A percentile compares a stretch with the other conserved stretches of the same genome.
These are phyloP conservation scores for Lycium ferocissimum DNA, from an alignment of 257 asterid species.

Conservation along the genomic window DNA sequence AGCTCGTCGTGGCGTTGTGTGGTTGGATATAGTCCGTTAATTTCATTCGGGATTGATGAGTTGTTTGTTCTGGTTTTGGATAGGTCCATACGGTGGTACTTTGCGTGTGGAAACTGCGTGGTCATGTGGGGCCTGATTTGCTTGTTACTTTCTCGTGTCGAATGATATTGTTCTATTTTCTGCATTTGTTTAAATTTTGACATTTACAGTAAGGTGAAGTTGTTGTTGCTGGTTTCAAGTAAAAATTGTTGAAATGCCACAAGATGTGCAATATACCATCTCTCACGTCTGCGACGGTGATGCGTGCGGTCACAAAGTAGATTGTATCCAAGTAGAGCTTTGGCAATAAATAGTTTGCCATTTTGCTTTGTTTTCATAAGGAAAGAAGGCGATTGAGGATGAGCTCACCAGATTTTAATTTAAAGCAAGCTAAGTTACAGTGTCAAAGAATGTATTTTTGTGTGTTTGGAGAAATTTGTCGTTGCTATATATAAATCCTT, in stretches of 20 bases:
- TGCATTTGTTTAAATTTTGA: slow-evolving; percentile 18
- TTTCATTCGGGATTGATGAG: not conserved
- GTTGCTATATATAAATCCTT: not conserved
- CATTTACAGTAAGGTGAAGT: slow-evolving; percentile 13
- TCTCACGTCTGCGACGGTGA: not conserved
- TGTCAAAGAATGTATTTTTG: not conserved
- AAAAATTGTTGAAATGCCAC: slow-evolving; percentile 1
- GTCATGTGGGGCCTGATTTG: not conserved
- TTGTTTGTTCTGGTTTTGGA: not conserved
- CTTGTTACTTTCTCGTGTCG: slow-evolving; percentile 11
- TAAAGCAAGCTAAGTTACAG: slow-evolving; percentile 1
- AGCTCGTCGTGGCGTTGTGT: not conserved
- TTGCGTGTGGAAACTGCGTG: not conserved
- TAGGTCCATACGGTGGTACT: slow-evolving; percentile 1
- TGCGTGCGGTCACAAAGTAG: slow-evolving; percentile 21
- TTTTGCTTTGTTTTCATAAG: not conserved
- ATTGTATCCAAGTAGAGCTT: slow-evolving; percentile 4
- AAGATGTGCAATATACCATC: not conserved
- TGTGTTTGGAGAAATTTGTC: not conserved
- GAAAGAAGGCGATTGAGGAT: not conserved
- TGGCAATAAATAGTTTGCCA: not conserved
- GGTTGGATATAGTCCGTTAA: not conserved
- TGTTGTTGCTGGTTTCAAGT: slow-evolving; percentile 2
- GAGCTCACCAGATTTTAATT: not conserved
- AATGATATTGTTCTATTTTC: not conserved